Base-by-base conservation (phyloP, 2,329 filamentous ascomycete genomes). In the Microdochium bolleyi region DNA sequence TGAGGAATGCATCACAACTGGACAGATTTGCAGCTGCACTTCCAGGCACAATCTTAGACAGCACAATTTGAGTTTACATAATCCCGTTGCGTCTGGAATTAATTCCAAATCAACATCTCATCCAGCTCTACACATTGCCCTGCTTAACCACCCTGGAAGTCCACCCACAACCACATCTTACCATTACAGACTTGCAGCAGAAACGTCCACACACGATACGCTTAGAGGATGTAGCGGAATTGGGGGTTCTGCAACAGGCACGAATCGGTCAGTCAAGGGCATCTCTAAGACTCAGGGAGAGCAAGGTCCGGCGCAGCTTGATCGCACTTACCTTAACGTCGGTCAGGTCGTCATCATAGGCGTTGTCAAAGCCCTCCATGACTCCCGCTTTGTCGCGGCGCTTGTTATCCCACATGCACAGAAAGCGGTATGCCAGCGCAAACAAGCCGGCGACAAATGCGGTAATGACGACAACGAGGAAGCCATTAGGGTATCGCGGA, bases 401-500 rank as follows among this genome's bases (percentile, higher is more conserved):
- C 59, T 87, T 84, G 57, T 83, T 67, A 49, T 80, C 66, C 27
- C 78, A 64, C 24, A 87, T 64, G 3, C 80, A 68, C 0, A 65
- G 78, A 1, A 78, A 64, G 0, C 77, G 76, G 3, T 76, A 67
- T 55, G 80, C 80, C 16, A 83, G 75, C 4, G 67, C 79, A 52
- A 84, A 66, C 16, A 46, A 19, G 10, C 77, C 64, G 21, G 80
- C 69, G 63, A 87, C 87, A 52, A 88, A 73, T 11, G 73, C 72
- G 22, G 41, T 46, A 19, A 46, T 46, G 2, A 88, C 71, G 56
- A 85, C 85, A 1, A 79, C 76, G 2, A 75, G 70, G 1, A 88
- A 67, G 2, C 84, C 84, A 3, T 79, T 70, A 2, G 68, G 68
- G 52, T 85, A 85, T 2, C 73, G 63, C 0, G 81, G 81, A 4